Conservation (phyloP, 495 filamentous ascomycete genomes). For the Aspergillus conjunctus region DNA sequence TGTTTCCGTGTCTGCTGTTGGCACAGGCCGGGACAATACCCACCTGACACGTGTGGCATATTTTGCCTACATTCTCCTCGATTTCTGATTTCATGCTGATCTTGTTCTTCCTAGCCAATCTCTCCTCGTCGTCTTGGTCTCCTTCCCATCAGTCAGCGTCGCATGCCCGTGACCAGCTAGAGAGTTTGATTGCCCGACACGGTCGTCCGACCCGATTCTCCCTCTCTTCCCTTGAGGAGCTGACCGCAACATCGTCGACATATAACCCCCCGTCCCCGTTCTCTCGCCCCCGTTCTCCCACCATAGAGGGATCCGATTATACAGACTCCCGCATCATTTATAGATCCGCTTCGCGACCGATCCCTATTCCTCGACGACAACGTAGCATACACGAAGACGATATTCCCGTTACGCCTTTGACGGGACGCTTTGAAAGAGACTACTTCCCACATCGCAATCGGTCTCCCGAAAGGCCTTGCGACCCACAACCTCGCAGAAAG, state of each 20-base stretch:
- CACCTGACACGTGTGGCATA: slow-evolving; percentile 40
- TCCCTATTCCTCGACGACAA: slow-evolving; percentile 42
- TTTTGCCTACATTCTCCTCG: slow-evolving; percentile 45
- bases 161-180: slow-evolving; percentile 72
- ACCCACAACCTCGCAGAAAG: slow-evolving; percentile 18
- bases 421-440: slow-evolving; percentile 45
- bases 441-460: slow-evolving; percentile 43
- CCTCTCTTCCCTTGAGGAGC: slow-evolving; percentile 72
- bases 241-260: slow-evolving; percentile 65
- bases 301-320: slow-evolving; percentile 24
- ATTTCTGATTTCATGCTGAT: slow-evolving; percentile 55
- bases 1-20: slow-evolving; percentile 21
- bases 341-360: slow-evolving; percentile 40
- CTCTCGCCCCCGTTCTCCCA: slow-evolving; percentile 25
- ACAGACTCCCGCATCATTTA: slow-evolving; percentile 35
- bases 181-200: slow-evolving; percentile 60
- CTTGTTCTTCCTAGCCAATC: slow-evolving; percentile 62
- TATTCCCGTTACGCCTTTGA: slow-evolving; percentile 48
- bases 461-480: slow-evolving; percentile 26
- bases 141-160: slow-evolving; percentile 50
- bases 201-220: slow-evolving; percentile 62
- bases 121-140: slow-evolving; percentile 50
- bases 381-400: slow-evolving; percentile 36
- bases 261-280: slow-evolving; percentile 52
- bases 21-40: slow-evolving; percentile 24